A percentile compares a stretch with the other conserved stretches of the same genome.
phyloP scores from a whole-genome alignment of 2,329 filamentous ascomycete species.

The Apiospora malaysiana region DNA sequence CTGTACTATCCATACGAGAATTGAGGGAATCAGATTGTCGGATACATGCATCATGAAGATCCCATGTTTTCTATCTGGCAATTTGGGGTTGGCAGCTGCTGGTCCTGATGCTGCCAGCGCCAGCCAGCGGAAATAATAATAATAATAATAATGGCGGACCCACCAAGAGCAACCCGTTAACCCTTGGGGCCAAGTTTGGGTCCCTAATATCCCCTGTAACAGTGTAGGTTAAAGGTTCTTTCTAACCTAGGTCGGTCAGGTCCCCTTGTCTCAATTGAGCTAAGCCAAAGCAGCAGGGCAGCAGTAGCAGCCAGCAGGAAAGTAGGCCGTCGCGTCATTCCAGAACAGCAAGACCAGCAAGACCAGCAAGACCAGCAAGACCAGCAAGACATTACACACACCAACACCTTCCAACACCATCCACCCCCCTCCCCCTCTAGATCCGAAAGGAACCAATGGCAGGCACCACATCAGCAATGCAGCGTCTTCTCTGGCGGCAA shows the following conservation, averaged over 20 bases:
- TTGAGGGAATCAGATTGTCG: too few species aligned
- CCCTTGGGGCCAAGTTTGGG: not conserved
- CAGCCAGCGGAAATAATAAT: not conserved
- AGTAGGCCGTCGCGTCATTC: not conserved
- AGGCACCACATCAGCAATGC: constrained; percentile 26
- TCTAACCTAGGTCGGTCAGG: too few species aligned
- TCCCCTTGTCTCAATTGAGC: not conserved
- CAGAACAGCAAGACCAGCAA: not conserved
- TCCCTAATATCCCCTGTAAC: too few species aligned
- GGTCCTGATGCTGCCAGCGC: not conserved
- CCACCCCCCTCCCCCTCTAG: not conserved
- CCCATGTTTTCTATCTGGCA: not conserved
- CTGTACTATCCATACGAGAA: too few species aligned
- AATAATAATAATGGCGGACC: not conserved
- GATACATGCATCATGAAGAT: too few species aligned
- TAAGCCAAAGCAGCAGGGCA: not conserved
- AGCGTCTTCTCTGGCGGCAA: constrained; percentile 34
- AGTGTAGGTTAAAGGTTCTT: too few species aligned
- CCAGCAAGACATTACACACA: not conserved
- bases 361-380: not conserved
- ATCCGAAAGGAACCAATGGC: constrained; percentile 31
- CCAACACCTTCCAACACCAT: constrained; percentile 1
- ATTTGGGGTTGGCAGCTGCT: not conserved
- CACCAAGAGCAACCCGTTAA: not conserved
- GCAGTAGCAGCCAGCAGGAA: not conserved